phyloP scores from a whole-genome alignment of 1,284 basidiomycete species.

The Trichosporon asahii region DNA sequence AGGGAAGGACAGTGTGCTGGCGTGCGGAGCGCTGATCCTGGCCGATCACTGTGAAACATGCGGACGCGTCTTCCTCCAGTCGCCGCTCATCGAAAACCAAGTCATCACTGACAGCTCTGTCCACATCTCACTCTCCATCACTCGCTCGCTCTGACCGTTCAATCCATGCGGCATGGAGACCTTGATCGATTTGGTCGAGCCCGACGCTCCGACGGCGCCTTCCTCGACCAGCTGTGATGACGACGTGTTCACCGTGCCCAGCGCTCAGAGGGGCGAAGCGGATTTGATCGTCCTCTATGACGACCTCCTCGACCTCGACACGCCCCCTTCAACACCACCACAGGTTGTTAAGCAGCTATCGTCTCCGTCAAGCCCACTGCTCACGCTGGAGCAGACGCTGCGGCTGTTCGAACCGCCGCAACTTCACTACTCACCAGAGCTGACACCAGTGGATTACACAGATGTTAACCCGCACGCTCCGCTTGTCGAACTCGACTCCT shows the following conservation, averaged over 20 bases:
- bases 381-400: background rate
- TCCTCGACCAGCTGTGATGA: background rate
- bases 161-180: background rate
- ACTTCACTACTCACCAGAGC: background rate
- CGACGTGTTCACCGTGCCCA: background rate
- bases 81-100: background rate
- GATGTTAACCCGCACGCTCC: background rate
- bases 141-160: background rate
- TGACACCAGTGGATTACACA: background rate
- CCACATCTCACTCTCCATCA: background rate
- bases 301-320: background rate
- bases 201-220: background rate
- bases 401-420: background rate
- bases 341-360: background rate
- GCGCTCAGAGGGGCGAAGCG: background rate
- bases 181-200: background rate
- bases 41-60: background rate
- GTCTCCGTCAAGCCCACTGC: background rate
- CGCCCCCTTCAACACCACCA: background rate
- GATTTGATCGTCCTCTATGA: background rate
- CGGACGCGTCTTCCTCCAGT: background rate
- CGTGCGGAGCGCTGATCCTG: background rate
- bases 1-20: background rate
- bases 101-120: background rate
- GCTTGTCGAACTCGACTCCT: background rate